These are phyloP conservation scores for Botryosphaeria dothidea DNA, from an alignment of 2,329 filamentous ascomycete genomes.

Conservation along the genomic window DNA sequence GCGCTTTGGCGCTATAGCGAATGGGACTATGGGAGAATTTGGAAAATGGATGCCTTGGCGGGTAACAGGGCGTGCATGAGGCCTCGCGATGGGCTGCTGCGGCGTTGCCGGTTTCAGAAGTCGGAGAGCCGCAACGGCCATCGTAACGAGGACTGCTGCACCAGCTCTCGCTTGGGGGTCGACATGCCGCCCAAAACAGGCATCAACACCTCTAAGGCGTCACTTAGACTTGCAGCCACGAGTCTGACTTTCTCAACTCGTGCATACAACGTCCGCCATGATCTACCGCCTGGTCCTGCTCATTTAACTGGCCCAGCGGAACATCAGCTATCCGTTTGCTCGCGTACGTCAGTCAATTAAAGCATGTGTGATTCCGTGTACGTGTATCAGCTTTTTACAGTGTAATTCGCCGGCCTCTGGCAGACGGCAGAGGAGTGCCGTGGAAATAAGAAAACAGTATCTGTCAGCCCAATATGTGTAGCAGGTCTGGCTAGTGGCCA, in stretches of 20 bases:
- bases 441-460: background rate
- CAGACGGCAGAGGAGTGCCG: background rate
- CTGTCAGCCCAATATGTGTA: background rate
- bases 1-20: background rate
- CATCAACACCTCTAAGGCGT: background rate
- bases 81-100: background rate
- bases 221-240: background rate
- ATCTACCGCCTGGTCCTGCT: background rate
- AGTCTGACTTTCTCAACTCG: background rate
- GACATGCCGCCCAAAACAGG: background rate
- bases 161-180: background rate
- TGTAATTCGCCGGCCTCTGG: background rate
- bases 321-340: background rate
- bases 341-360: background rate
- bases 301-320: conserved; percentile 6
- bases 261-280: background rate
- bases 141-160: background rate
- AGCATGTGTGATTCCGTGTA: background rate
- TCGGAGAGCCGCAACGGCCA: conserved; percentile 1
- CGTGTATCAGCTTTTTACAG: background rate
- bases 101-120: background rate
- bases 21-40: background rate
- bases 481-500: background rate
- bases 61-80: background rate
- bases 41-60: background rate